These are phyloP conservation scores for Epicoccum sorghinum DNA, from an alignment of 2,329 filamentous ascomycete genomes.

Conservation along the genomic window DNA sequence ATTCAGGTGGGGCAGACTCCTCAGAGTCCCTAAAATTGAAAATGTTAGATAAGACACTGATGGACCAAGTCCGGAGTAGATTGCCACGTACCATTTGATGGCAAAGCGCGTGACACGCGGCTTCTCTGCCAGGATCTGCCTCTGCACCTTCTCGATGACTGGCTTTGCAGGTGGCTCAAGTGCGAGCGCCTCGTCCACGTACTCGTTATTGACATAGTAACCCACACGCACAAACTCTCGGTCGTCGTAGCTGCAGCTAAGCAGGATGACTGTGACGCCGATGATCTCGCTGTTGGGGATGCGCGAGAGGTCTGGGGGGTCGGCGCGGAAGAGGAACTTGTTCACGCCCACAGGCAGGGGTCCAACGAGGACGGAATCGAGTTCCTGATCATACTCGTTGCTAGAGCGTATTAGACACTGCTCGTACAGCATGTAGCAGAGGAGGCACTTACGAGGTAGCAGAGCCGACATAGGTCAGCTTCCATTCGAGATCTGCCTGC, in stretches of 20 bases:
- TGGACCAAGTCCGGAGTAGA: neutral
- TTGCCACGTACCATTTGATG: slow-evolving; percentile 84
- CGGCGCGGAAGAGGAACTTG: slow-evolving; percentile 98
- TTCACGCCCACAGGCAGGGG: slow-evolving; percentile 98
- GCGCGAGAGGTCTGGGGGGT: slow-evolving; percentile 84
- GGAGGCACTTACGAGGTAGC: slow-evolving; percentile 80
- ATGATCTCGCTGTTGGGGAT: slow-evolving; percentile 96
- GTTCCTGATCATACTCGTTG: slow-evolving; percentile 96
- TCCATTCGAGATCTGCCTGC: slow-evolving; percentile 90
- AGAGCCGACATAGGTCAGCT: slow-evolving; percentile 97
- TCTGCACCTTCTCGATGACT: slow-evolving; percentile 86
- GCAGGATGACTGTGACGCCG: slow-evolving; percentile 93
- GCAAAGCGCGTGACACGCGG: slow-evolving; percentile 95
- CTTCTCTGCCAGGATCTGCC: slow-evolving; percentile 96
- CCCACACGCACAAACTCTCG: slow-evolving; percentile 97
- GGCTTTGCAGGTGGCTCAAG: slow-evolving; percentile 91
- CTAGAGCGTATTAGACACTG: slow-evolving; percentile 53
- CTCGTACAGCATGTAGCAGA: neutral
- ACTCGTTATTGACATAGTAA: slow-evolving; percentile 99
- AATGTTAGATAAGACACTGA: slow-evolving; percentile 12
- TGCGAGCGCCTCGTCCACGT: slow-evolving; percentile 87
- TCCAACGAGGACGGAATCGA: slow-evolving; percentile 93
- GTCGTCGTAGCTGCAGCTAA: slow-evolving; percentile 95
- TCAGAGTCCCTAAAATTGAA: slow-evolving; percentile 83
- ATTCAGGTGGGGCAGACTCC: slow-evolving; percentile 92